Conservation (phyloP, 2,329 filamentous ascomycete species). For the Fusarium succisae region DNA sequence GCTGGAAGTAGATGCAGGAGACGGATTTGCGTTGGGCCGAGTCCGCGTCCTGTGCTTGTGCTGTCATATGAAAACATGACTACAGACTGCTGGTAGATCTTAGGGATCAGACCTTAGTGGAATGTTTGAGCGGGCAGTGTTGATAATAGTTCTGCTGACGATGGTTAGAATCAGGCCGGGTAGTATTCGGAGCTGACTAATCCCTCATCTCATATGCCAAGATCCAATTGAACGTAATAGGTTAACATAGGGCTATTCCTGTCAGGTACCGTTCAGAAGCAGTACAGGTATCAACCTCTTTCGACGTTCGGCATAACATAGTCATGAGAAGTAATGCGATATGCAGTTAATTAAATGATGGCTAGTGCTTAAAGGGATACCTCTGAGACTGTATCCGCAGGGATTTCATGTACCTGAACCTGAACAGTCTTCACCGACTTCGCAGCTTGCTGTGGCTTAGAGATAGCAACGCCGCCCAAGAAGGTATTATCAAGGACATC, state of each 20-base stretch:
- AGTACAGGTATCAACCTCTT: too few relatives aligned
- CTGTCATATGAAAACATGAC: not conserved
- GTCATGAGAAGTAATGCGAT: too few relatives aligned
- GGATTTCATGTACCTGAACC: not conserved
- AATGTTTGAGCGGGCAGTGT: not conserved
- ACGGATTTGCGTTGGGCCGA: not conserved
- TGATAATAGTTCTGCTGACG: fast-evolving
- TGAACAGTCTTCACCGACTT: not conserved
- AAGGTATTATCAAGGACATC: not conserved
- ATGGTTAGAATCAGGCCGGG: not conserved
- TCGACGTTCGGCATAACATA: too few relatives aligned
- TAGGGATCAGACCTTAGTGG: fast-evolving
- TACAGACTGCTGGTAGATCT: not conserved
- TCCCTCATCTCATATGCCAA: not conserved
- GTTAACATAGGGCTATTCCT: not conserved
- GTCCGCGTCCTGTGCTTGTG: not conserved
- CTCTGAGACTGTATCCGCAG: not conserved
- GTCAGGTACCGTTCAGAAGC: not conserved
- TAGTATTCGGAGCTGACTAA: not conserved
- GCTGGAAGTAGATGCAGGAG: not conserved
- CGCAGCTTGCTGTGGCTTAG: not conserved
- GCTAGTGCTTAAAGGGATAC: not conserved
- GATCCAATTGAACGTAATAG: not conserved
- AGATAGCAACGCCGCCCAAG: not conserved
- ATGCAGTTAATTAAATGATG: fast-evolving